Evolutionary conservation across 257 asterid species (phyloP), one percentile per base, ranked within the genome.

Genomic region (Vinca minor): DNA sequence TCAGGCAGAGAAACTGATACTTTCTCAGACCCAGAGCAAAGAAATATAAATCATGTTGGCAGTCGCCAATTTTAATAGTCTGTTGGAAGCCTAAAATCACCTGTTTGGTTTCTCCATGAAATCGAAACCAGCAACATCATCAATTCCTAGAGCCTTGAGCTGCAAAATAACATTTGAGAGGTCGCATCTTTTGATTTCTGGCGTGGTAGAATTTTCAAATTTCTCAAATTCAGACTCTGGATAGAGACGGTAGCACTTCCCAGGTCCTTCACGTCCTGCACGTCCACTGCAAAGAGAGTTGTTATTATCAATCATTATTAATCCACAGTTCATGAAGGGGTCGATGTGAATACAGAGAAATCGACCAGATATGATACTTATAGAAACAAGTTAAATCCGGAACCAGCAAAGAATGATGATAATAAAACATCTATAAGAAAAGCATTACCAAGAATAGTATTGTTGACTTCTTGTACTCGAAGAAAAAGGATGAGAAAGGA

Each of bases 181-280:
- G 68, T 93, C 87, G 76, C 91, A 89, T 80, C 98, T 81, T 77
- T 84, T 89, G 59, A 93, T 93, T 74, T 93, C 98, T 34, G 98
- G 91, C 17, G 78, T 78, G 0, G 97, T 89, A 63, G 96, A 82
- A 76, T 88, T 91, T 63, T 79, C 81, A 65, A 93, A 94, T 78
- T 82, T 93, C 71, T 76, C 83, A 75, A 89, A 93, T 78, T 89
- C 96, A 69, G 72, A 67, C 79, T 93, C 98, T 50, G 96, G 98
- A 70, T 93, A 93, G 71, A 93, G 95, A 59, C 96, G 96, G 81
- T 81, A 93, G 86, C 96, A 89, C 84, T 93, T 93, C 45, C 98
- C 98, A 53, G 94, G 89, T 69, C 95, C 90, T 66, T 93, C 98
- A 72, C 98, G 98, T 62, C 97, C 98, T 64, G 98, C 98, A 73